Base-by-base conservation (phyloP, 768 basidiomycete genomes). In the Cystobasidiopsis lactophilus region DNA sequence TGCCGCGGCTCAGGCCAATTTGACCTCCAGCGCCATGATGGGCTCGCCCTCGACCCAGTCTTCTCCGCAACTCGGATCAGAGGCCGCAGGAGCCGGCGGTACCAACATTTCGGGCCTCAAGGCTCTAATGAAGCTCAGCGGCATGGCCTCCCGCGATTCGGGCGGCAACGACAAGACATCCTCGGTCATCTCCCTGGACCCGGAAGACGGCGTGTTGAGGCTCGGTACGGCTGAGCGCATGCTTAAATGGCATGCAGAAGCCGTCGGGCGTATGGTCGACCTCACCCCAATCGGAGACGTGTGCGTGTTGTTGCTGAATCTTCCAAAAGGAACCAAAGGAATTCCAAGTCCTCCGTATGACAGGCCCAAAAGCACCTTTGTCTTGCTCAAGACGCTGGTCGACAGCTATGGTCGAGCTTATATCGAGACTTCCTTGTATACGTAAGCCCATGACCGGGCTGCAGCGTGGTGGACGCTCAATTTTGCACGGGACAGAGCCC, bases 231-330 rank as follows among this genome's bases (percentile, higher is more conserved):
- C 86, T 1, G 86, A 91, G 69, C 79, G 74, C 60, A 88, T 96
- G 78, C 69, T 96, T 16, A 84, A 78, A 65, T 95, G 91, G 88
- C 93, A 98, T 66, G 91, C 93, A 2, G 93, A 98, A 65, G 85
- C 88, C 3, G 79, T 93, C 27, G 91, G 93, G 3, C 71, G 93
- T 59, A 89, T 85, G 58, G 83, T 89, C 11, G 93, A 96, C 66
- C 70, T 98, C 44, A 88, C 79, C 62, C 67, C 78, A 11, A 62
- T 74, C 7, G 78, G 75, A 40, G 93, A 98, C 62, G 77, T 89
- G 86, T 93, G n/a, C n/a, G n/a, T n/a, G n/a, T n/a, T n/a, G n/a
- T 62, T 68, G 84, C 72, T 2, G 19, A 1, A 26, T 7, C 39
- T 54, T 40, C 16, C 14, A n/a, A 1, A 10, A n/a, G n/a, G 11